Base-by-base conservation (phyloP, 2,329 filamentous ascomycete species). In the Alternaria dauci region DNA sequence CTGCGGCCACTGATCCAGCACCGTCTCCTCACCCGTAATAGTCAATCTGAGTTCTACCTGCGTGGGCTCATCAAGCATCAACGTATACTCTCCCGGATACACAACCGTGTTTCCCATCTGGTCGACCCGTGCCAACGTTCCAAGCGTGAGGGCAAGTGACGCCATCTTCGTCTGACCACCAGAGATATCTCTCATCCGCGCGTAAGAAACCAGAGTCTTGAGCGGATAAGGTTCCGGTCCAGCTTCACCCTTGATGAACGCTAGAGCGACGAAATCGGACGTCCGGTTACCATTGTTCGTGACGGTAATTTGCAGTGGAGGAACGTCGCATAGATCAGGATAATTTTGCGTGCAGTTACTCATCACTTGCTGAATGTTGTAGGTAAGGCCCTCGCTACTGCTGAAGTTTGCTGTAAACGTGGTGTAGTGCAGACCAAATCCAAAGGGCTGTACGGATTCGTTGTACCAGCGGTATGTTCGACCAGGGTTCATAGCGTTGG, bases 401-500 rank as follows among this genome's bases (percentile, higher is more conserved):
- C 32, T 16, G 32, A 36, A 36, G 5, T 36, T 36, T 1, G 32
- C 32, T 73, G 61, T 63, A 71, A 88, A 88, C 38, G 75, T 84
- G 5, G 86, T 88, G 74, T 88, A 88, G 68, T 88, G 85, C 59
- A 88, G 66, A 0, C 86, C 87, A 59, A 81, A 80, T 1, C 86
- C 87, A 57, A 88, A 89, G 0, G 81, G 80, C 51, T 83, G 81
- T 3, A 86, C 79, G 0, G 83, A 78, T n/a, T 77, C 76, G 32
- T 80, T 79, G 71, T 86, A 88, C 86, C 86, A 89, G 63, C 81
- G 83, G 66, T 89, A 88, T 0, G 87, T 89, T 7, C 86, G 78
- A 16, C 86, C 85, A 0, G 85, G 85, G 43, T 79, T 82, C 1
- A 71, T 71, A 1, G 70, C 66, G 32, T 64, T 68, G 2, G 85